These are phyloP conservation scores for Meredithiella fracta DNA, from an alignment of 2,329 filamentous ascomycete genomes.

Conservation along the genomic window DNA sequence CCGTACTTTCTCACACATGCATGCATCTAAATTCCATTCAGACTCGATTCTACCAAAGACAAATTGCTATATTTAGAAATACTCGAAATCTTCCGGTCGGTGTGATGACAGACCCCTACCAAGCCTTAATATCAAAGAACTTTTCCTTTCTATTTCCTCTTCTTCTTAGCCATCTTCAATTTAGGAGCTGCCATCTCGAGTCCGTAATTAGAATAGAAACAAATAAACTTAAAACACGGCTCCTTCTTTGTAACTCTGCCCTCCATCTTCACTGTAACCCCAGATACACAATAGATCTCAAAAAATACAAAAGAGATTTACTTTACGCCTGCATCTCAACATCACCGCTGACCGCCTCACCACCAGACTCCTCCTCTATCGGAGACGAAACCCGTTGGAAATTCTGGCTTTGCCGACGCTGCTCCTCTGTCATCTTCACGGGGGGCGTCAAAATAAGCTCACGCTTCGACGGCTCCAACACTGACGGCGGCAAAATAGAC, in stretches of 20 bases:
- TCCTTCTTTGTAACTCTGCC: too few species aligned
- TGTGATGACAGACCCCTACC: neutral
- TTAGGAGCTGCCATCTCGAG: neutral
- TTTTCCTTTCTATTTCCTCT: too few species aligned
- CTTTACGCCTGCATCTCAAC: neutral
- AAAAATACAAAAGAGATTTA: neutral
- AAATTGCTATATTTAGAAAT: neutral
- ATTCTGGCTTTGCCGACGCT: constrained; percentile 13
- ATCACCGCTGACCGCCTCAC: neutral
- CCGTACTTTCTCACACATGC: too few species aligned
- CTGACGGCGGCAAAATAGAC: constrained; percentile 40
- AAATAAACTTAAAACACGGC: neutral
- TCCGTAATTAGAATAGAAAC: neutral
- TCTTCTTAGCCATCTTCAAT: too few species aligned
- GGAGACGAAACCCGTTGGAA: constrained; percentile 6
- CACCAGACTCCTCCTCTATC: neutral
- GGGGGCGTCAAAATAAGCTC: constrained; percentile 44
- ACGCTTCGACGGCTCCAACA: constrained; percentile 40
- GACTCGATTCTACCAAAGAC: neutral
- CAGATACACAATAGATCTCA: too few species aligned
- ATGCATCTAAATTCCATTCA: neutral
- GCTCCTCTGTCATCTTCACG: constrained; percentile 32
- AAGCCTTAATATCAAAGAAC: neutral
- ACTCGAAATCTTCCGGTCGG: neutral
- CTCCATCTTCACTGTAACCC: too few species aligned